Conservation (phyloP, 805 yeast species). For the Candida silvicultrix region DNA sequence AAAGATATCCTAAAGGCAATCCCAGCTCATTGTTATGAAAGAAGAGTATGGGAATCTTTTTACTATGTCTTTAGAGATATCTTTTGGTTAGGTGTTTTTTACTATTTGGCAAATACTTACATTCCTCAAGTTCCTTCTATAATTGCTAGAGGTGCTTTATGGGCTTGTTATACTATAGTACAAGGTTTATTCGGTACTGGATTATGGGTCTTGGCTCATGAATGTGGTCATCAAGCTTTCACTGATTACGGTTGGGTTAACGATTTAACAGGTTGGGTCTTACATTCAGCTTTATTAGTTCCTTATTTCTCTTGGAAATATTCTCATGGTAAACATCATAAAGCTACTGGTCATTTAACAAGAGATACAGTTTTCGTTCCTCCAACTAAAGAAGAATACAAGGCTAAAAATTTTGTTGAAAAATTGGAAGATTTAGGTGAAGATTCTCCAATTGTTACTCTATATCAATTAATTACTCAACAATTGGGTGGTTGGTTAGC, state of each 20-base stretch:
- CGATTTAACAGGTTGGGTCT: slow-evolving; percentile 53
- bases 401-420: slow-evolving; percentile 26
- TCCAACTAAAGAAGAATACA: slow-evolving; percentile 40
- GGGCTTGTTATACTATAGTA: slow-evolving; percentile 32
- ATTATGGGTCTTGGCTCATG: slow-evolving; percentile 57
- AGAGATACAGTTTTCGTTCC: slow-evolving; percentile 59
- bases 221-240: slow-evolving; percentile 61
- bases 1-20: slow-evolving; percentile 51
- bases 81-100: slow-evolving; percentile 33
- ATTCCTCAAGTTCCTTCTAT: slow-evolving; percentile 35
- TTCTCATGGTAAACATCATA: slow-evolving; percentile 55
- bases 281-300: slow-evolving; percentile 50
- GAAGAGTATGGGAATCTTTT: slow-evolving; percentile 42
- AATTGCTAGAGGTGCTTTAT: slow-evolving; percentile 31
- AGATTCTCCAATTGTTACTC: slow-evolving; percentile 48
- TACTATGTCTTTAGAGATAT: slow-evolving; percentile 51
- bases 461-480: slow-evolving; percentile 39
- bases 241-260: slow-evolving; percentile 47
- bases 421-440: slow-evolving; percentile 39
- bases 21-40: slow-evolving; percentile 55
- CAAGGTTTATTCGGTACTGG: slow-evolving; percentile 50
- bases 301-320: slow-evolving; percentile 62
- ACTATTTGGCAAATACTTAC: slow-evolving; percentile 34
- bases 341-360: slow-evolving; percentile 55
- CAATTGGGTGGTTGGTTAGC: slow-evolving; percentile 51